Evolutionary conservation across 441 rosid genomes (phyloP).

Genomic region (Populus hybrid): DNA sequence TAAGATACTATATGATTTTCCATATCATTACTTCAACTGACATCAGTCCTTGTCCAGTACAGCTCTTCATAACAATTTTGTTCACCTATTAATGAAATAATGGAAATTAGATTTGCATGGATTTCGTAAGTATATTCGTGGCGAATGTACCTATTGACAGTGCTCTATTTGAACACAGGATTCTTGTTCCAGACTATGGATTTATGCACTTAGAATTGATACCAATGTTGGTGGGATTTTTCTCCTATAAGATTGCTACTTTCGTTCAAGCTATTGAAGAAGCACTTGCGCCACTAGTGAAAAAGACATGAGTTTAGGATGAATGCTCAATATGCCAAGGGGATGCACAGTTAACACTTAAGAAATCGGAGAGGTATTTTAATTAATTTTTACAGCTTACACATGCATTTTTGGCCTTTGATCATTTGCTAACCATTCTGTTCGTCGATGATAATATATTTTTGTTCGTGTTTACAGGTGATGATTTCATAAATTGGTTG

Average conservation of each 20-base stretch:
- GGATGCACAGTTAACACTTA: background rate
- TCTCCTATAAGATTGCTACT: constrained; percentile 87
- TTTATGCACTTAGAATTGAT: constrained; percentile 69
- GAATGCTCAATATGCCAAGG: background rate
- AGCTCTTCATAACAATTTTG: background rate
- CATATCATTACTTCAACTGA: background rate
- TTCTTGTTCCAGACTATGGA: constrained; percentile 82
- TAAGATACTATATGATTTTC: background rate
- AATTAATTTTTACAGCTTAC: background rate
- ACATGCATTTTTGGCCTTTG: background rate
- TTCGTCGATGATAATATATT: background rate
- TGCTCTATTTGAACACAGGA: constrained; percentile 41
- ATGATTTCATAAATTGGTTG: background rate
- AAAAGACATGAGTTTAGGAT: constrained; percentile 29
- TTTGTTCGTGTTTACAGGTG: background rate
- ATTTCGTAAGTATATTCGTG: too few species aligned
- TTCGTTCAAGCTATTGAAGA: constrained; percentile 77
- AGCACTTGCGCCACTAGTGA: constrained; percentile 39
- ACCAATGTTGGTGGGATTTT: constrained; percentile 90
- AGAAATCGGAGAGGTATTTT: constrained; percentile 2
- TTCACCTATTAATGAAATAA: background rate
- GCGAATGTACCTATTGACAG: background rate
- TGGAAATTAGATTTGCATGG: background rate
- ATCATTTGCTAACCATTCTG: background rate
- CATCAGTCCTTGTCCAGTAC: background rate